Percentiles rank a stretch among this genome's conserved stretches.
Conservation (phyloP, 106 monocot genomes). For the Amphibolis antarctica region DNA sequence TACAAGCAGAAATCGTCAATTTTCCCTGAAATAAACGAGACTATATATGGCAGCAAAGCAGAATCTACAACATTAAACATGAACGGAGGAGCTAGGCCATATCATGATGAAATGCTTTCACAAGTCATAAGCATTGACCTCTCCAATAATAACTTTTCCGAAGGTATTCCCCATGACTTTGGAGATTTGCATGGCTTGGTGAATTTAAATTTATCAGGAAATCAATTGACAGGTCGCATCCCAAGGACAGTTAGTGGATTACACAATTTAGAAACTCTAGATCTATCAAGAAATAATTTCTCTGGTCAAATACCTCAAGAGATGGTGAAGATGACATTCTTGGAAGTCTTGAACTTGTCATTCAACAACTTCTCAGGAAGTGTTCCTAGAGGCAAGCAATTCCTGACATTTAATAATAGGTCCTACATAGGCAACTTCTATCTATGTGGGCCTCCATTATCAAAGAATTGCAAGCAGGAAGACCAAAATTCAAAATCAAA, state of each 20-base stretch:
- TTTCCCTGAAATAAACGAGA: background rate
- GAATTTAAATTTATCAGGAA: slow-evolving; percentile 26
- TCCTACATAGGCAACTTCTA: slow-evolving; percentile 17
- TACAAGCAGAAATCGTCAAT: too few relatives aligned
- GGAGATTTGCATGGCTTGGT: background rate
- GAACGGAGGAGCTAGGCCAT: background rate
- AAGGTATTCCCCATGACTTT: slow-evolving; percentile 17
- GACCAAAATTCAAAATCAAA: too few relatives aligned
- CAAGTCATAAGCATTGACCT: slow-evolving; percentile 18
- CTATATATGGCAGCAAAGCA: background rate
- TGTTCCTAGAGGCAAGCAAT: slow-evolving; percentile 12
- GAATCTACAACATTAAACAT: slow-evolving; percentile 1
- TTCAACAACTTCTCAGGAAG: slow-evolving; percentile 17
- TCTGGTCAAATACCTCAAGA: slow-evolving; percentile 18
- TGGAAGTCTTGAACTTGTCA: slow-evolving; percentile 21
- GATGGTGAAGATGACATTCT: slow-evolving; percentile 4
- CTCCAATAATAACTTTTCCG: slow-evolving; percentile 16
- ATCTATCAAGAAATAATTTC: slow-evolving; percentile 20
- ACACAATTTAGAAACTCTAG: slow-evolving; percentile 15
- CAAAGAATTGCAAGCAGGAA: background rate
- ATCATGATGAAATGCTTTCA: too few relatives aligned
- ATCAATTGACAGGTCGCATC: slow-evolving; percentile 18
- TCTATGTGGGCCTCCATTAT: slow-evolving; percentile 21
- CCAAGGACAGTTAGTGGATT: slow-evolving; percentile 9
- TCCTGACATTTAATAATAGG: background rate